These are phyloP conservation scores for Adansonia grandidieri DNA, from an alignment of 441 rosid genomes.

Conservation along the genomic window DNA sequence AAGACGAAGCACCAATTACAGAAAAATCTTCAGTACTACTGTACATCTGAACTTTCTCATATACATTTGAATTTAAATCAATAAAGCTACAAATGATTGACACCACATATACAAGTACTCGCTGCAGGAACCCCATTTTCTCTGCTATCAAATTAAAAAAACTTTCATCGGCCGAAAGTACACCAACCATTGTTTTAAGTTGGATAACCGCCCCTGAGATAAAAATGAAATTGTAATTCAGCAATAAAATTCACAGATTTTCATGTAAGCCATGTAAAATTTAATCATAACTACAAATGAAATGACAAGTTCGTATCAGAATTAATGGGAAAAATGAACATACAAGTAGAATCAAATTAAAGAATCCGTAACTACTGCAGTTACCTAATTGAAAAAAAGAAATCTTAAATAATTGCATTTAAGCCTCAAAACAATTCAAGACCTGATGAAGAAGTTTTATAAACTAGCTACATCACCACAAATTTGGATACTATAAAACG, in stretches of 20 bases:
- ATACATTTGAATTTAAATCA: constrained; percentile 46
- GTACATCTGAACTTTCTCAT: constrained; percentile 46
- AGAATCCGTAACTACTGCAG: not conserved
- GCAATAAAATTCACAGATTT: not conserved
- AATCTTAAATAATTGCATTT: constrained; percentile 9
- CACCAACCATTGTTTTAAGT: constrained; percentile 61
- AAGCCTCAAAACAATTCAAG: constrained; percentile 18
- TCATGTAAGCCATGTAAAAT: not conserved
- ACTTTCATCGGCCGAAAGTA: constrained; percentile 57
- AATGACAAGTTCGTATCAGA: constrained; percentile 6
- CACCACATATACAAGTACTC: constrained; percentile 62
- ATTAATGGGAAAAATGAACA: constrained; percentile 20
- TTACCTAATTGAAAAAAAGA: not conserved
- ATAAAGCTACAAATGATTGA: constrained; percentile 59
- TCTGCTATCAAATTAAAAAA: constrained; percentile 45
- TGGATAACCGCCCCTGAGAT: constrained; percentile 72
- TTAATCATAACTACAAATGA: not conserved
- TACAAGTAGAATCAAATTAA: constrained; percentile 4
- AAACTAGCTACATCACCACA: constrained; percentile 3
- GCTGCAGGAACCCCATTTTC: constrained; percentile 56
- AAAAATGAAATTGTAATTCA: constrained; percentile 8
- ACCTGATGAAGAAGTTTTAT: not conserved
- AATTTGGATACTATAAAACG: not conserved
- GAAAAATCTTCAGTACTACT: constrained; percentile 38
- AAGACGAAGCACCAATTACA: constrained; percentile 32